A percentile compares a stretch with the other conserved stretches of the same genome.
Conservation (phyloP, 2,329 filamentous ascomycete genomes). For the Boeremia exigua region DNA sequence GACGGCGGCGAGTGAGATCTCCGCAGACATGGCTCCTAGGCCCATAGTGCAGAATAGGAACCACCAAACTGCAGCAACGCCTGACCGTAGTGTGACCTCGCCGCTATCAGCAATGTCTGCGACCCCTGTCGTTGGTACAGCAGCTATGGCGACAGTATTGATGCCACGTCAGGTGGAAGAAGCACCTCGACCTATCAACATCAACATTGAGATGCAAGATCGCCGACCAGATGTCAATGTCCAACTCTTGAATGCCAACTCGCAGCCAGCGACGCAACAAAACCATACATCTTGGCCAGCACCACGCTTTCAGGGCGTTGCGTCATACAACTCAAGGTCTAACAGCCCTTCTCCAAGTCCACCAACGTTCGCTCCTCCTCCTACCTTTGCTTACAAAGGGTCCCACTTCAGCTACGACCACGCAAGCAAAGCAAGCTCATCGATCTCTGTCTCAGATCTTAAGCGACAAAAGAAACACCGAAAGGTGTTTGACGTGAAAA, state of each 20-base stretch:
- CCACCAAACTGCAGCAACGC: slow-evolving; percentile 20
- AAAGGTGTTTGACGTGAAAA: slow-evolving; percentile 38
- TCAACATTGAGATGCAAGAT: slow-evolving; percentile 43
- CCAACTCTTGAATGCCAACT: slow-evolving; percentile 23
- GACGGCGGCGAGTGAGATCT: neutral
- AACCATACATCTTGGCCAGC: slow-evolving; percentile 26
- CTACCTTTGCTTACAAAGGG: slow-evolving; percentile 31
- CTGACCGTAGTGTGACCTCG: slow-evolving; percentile 28
- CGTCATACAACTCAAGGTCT: slow-evolving; percentile 15
- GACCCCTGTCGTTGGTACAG: slow-evolving; percentile 41
- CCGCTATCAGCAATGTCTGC: slow-evolving; percentile 39
- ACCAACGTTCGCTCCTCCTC: slow-evolving; percentile 43
- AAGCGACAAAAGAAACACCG: slow-evolving; percentile 40
- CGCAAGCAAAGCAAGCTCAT: slow-evolving; percentile 34
- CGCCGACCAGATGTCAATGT: slow-evolving; percentile 24
- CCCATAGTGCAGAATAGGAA: slow-evolving; percentile 2
- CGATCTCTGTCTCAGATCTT: slow-evolving; percentile 27
- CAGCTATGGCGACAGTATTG: slow-evolving; percentile 41
- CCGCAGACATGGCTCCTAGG: slow-evolving; percentile 1
- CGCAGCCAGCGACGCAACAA: slow-evolving; percentile 24
- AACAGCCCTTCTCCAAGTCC: slow-evolving; percentile 25
- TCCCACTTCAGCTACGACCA: slow-evolving; percentile 37
- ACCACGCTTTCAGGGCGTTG: slow-evolving; percentile 18
- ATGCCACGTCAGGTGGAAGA: slow-evolving; percentile 41
- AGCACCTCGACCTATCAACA: slow-evolving; percentile 32